A percentile compares a stretch with the other conserved stretches of the same genome.
phyloP scores from a whole-genome alignment of 2,329 filamentous ascomycete genomes.

The Paraphaeosphaeria minitans region DNA sequence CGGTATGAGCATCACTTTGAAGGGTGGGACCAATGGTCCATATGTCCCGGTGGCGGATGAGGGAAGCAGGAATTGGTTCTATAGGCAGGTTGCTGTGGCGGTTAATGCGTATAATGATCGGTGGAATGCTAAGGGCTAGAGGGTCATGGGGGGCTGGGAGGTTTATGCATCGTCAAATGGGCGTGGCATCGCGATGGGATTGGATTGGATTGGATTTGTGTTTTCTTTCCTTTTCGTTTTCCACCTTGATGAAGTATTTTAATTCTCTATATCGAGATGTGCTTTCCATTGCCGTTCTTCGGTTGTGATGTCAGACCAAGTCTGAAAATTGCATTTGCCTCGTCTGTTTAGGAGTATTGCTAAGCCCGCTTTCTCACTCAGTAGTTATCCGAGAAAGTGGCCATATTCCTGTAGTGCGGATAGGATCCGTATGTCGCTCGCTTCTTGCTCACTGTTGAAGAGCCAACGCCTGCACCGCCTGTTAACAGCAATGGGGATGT shows the following conservation, averaged over 20 bases:
- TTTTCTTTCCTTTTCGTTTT: neutral
- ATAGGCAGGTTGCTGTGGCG: constrained; percentile 68
- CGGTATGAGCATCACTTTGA: constrained; percentile 84
- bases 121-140: constrained; percentile 63
- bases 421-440: neutral
- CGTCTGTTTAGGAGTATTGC: neutral
- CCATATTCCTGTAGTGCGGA: neutral
- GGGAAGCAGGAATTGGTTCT: constrained; percentile 70
- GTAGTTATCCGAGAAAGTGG: neutral
- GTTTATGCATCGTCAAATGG: neutral
- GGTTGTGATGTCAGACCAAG: too few species aligned
- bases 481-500: constrained; percentile 9
- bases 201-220: neutral
- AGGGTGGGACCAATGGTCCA: constrained; percentile 90
- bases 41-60: constrained; percentile 95
- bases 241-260: neutral
- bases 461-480: neutral
- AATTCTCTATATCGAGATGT: too few species aligned
- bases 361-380: neutral
- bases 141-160: neutral
- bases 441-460: neutral
- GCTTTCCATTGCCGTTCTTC: too few species aligned
- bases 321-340: too few species aligned
- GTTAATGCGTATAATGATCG: constrained; percentile 72
- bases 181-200: constrained; percentile 3